Percentiles rank a stretch among this genome's conserved stretches.
phyloP scores from a whole-genome alignment of 106 monocot genomes.

The Triglochin maritima region DNA sequence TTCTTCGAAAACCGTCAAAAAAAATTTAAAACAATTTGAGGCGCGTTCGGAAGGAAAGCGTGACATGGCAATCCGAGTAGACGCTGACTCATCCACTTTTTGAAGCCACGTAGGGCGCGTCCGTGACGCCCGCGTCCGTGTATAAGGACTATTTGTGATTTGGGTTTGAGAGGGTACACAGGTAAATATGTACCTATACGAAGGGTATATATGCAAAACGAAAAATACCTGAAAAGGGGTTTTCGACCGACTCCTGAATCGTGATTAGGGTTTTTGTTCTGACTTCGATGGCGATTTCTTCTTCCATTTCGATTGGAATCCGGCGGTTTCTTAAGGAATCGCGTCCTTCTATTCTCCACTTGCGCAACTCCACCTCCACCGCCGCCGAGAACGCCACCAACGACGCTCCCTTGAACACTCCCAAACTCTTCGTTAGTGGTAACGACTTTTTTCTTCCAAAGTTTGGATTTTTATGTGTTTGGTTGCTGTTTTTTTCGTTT shows the following conservation, averaged over 20 bases:
- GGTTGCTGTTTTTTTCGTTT: not conserved
- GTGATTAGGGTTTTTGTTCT: not conserved
- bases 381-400: conserved; percentile 1
- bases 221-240: not conserved
- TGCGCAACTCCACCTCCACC: not conserved
- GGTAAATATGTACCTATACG: too few relatives aligned
- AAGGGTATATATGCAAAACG: too few relatives aligned
- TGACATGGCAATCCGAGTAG: too few relatives aligned
- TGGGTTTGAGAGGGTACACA: too few relatives aligned
- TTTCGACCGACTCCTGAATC: not conserved
- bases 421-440: conserved; percentile 14
- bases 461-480: not conserved
- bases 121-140: too few relatives aligned
- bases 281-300: not conserved
- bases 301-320: not conserved
- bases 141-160: too few relatives aligned
- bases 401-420: conserved; percentile 5
- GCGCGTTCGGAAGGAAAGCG: too few relatives aligned
- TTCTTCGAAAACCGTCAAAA: too few relatives aligned
- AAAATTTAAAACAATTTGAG: too few relatives aligned
- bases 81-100: too few relatives aligned
- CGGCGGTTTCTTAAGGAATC: not conserved
- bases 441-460: not conserved
- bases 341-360: not conserved
- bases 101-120: too few relatives aligned